These are phyloP conservation scores for Perkinsus olseni DNA, from an alignment of 169 alveolate genomes.

Conservation along the genomic window DNA sequence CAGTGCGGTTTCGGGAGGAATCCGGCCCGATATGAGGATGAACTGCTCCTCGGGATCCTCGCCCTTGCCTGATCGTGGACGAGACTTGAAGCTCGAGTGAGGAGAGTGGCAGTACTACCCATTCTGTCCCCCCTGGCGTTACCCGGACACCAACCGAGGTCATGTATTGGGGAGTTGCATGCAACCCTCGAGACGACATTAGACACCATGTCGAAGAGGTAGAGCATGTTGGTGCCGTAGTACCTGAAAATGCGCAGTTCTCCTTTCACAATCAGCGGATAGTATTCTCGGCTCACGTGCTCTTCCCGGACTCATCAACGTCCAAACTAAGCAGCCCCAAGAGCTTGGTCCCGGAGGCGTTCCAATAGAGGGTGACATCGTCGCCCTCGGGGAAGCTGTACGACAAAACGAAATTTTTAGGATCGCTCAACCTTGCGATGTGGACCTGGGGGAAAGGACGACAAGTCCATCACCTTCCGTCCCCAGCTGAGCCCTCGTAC, in stretches of 20 bases:
- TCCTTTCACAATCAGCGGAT: slow-evolving; percentile 50
- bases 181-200: slow-evolving; percentile 7
- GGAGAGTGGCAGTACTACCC: neutral
- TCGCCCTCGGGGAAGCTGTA: slow-evolving; percentile 43
- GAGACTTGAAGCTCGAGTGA: too few species aligned
- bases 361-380: slow-evolving; percentile 58
- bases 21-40: neutral
- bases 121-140: slow-evolving; percentile 23
- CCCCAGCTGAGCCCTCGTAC: too few species aligned
- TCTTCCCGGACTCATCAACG: slow-evolving; percentile 48
- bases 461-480: too few species aligned
- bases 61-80: too few species aligned
- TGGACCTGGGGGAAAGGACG: neutral
- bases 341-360: slow-evolving; percentile 40
- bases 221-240: slow-evolving; percentile 12
- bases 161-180: slow-evolving; percentile 12
- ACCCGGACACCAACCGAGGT: slow-evolving; percentile 44
- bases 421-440: neutral
- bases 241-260: slow-evolving; percentile 41
- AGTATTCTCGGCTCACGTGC: slow-evolving; percentile 44
- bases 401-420: neutral
- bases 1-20: neutral
- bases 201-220: slow-evolving; percentile 13
- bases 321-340: slow-evolving; percentile 14
- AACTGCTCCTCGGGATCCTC: neutral